Conservation (phyloP, 108 stramenopile species). For the Licmophora abbreviata region DNA sequence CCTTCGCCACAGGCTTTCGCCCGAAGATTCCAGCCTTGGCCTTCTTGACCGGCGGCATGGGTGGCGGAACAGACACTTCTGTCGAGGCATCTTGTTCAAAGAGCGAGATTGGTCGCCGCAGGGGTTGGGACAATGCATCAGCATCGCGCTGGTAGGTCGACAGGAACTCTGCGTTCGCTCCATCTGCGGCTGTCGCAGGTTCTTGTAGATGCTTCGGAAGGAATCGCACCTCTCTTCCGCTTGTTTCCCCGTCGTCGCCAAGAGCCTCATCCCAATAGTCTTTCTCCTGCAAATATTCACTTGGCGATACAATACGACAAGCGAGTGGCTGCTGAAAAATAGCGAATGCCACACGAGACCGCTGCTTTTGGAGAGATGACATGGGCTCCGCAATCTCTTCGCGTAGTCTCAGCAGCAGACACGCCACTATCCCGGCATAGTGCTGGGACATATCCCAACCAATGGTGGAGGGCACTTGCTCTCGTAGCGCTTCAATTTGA, state of each 20-base stretch:
- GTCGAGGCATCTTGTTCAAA: background rate
- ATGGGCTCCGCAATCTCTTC: slow-evolving; percentile 62
- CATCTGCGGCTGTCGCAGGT: background rate
- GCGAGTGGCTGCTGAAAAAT: slow-evolving; percentile 45
- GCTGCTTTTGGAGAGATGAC: slow-evolving; percentile 50
- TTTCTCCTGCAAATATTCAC: slow-evolving; percentile 5
- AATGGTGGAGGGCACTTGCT: slow-evolving; percentile 23
- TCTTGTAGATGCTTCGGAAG: background rate
- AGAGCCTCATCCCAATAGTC: background rate
- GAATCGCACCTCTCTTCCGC: background rate
- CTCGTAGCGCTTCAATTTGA: slow-evolving; percentile 69
- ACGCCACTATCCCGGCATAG: slow-evolving; percentile 63
- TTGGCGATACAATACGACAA: slow-evolving; percentile 20
- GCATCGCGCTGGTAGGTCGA: background rate
- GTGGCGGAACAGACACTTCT: background rate
- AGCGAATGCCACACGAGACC: slow-evolving; percentile 30
- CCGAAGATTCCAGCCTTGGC: background rate
- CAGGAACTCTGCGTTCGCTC: background rate
- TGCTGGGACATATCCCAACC: slow-evolving; percentile 32
- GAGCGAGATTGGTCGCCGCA: background rate
- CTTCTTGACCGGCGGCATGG: background rate
- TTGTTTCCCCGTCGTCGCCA: background rate
- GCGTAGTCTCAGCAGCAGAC: slow-evolving; percentile 50
- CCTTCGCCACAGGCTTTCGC: background rate
- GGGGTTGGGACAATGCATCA: no score